These are phyloP conservation scores for Dalbergia oliveri DNA, from an alignment of 306 rosid species.

Conservation along the genomic window DNA sequence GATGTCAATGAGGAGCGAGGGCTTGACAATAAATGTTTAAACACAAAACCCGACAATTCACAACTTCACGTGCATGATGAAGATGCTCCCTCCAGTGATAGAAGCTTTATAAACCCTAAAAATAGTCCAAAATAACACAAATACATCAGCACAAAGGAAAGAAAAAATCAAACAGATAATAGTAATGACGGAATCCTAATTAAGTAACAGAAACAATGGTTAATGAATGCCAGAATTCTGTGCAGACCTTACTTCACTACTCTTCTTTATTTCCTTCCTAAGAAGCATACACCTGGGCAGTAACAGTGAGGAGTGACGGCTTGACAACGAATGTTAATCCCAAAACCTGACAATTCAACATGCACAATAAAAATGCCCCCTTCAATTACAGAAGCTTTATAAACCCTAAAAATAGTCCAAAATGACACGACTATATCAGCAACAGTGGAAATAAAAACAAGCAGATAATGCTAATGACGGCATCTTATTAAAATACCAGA, in stretches of 20 bases:
- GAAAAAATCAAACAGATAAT: constrained; percentile 15
- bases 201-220: constrained; percentile 25
- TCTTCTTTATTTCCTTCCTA: constrained; percentile 45
- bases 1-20: constrained; percentile 42
- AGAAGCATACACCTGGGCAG: constrained; percentile 21
- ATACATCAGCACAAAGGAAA: constrained; percentile 47
- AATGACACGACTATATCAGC: constrained; percentile 50
- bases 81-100: constrained; percentile 36
- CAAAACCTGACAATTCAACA: constrained; percentile 29
- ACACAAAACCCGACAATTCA: constrained; percentile 8
- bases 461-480: neutral
- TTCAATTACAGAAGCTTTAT: constrained; percentile 42
- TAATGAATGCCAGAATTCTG: too few relatives aligned
- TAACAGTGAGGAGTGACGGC: constrained; percentile 42
- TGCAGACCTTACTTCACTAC: neutral
- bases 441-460: constrained; percentile 38
- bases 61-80: constrained; percentile 33
- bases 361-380: constrained; percentile 38
- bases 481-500: constrained; percentile 3
- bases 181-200: neutral
- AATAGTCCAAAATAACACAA: constrained; percentile 45
- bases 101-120: constrained; percentile 46
- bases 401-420: constrained; percentile 42
- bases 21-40: constrained; percentile 29
- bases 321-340: constrained; percentile 32